phyloP scores from a whole-genome alignment of 2,329 filamentous ascomycete genomes.

The Scedosporium minutisporum region DNA sequence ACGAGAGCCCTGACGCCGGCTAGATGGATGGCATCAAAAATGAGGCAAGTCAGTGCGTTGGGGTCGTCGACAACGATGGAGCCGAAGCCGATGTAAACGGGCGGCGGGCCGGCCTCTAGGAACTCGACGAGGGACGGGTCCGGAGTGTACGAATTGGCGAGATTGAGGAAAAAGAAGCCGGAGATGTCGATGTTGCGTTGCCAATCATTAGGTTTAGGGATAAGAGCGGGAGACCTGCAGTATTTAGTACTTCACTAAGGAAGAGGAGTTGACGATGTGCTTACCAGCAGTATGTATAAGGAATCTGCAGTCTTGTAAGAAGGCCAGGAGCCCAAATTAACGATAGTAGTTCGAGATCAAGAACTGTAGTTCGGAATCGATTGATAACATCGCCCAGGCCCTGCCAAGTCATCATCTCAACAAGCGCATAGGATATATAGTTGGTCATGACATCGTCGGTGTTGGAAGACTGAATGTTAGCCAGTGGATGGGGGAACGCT shows the following conservation, averaged over 20 bases:
- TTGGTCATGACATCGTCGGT: conserved; percentile 71
- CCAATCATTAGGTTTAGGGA: conserved; percentile 75
- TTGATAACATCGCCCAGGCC: conserved; percentile 88
- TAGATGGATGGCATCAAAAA: conserved; percentile 60
- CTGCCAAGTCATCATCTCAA: conserved; percentile 92
- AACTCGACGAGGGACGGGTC: conserved; percentile 56
- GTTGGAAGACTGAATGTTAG: conserved; percentile 69
- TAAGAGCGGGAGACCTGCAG: conserved; percentile 55
- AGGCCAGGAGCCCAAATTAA: conserved; percentile 76
- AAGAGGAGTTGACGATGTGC: conserved; percentile 6
- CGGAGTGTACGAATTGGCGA: conserved; percentile 57
- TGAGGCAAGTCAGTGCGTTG: conserved; percentile 56
- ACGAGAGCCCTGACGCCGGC: conserved; percentile 69
- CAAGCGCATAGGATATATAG: conserved; percentile 72
- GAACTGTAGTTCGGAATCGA: conserved; percentile 63
- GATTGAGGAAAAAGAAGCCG: conserved; percentile 67
- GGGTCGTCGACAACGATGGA: conserved; percentile 75
- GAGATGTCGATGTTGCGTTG: conserved; percentile 59
- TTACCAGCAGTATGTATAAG: conserved; percentile 83
- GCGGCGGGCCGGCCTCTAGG: conserved; percentile 57
- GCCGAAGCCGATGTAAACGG: conserved; percentile 75
- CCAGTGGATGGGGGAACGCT: conserved; percentile 76
- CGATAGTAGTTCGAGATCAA: conserved; percentile 69
- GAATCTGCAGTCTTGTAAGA: conserved; percentile 63
- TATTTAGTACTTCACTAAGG: background rate